These are phyloP conservation scores for Ailanthus altissimus DNA, from an alignment of 345 rosid genomes.

Conservation along the genomic window DNA sequence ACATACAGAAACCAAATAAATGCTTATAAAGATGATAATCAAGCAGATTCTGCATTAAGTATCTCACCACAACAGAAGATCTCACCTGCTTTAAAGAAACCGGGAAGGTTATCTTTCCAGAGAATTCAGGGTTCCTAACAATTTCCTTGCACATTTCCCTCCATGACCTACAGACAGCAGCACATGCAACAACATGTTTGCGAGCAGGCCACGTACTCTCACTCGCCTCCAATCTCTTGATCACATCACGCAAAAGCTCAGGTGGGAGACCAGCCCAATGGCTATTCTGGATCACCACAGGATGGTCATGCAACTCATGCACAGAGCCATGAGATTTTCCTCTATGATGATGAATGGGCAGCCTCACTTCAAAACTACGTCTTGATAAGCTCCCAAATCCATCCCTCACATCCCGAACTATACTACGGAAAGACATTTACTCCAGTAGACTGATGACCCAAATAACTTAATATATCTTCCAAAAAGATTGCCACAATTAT, in stretches of 20 bases:
- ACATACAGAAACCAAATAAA: constrained; percentile 7
- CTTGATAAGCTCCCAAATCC: constrained; percentile 89
- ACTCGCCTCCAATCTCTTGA: constrained; percentile 85
- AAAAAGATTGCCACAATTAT: constrained; percentile 16
- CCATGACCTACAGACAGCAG: constrained; percentile 93
- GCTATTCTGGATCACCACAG: constrained; percentile 58
- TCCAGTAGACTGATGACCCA: not conserved
- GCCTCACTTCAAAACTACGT: constrained; percentile 83
- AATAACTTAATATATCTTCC: constrained; percentile 6
- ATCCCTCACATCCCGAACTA: constrained; percentile 90
- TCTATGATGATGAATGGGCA: constrained; percentile 55
- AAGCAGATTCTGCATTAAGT: not conserved
- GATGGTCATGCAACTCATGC: constrained; percentile 65
- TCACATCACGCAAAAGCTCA: constrained; percentile 82
- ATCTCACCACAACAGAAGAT: constrained; percentile 4
- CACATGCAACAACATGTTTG: constrained; percentile 89
- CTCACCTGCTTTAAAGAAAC: constrained; percentile 90
- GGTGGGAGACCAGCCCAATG: constrained; percentile 92
- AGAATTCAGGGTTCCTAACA: constrained; percentile 73
- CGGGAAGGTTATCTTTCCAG: constrained; percentile 89
- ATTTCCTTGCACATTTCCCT: constrained; percentile 94
- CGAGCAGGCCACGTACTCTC: constrained; percentile 90
- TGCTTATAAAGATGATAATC: not conserved
- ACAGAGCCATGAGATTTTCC: constrained; percentile 82
- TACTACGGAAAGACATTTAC: constrained; percentile 87